Percentiles rank a stretch among this genome's conserved stretches.
phyloP scores from a whole-genome alignment of 2,329 filamentous ascomycete species.

The Aspergillus nomiae region DNA sequence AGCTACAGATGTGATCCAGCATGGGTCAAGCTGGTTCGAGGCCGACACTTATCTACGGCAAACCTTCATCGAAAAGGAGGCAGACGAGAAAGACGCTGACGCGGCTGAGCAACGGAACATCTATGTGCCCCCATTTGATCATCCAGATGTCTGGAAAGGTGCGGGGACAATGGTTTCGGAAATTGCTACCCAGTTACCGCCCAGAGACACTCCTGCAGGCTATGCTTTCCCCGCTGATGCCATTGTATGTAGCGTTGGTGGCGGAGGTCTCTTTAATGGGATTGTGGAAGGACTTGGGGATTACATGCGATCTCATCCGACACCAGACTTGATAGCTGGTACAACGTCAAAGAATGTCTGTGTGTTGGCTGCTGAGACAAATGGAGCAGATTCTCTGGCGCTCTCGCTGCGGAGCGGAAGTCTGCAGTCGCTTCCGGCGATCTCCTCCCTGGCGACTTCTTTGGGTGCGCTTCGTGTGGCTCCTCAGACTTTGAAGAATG shows the following conservation, averaged over 20 bases:
- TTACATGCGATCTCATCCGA: slow-evolving; percentile 24
- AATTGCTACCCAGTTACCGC: slow-evolving; percentile 37
- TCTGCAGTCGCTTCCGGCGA: slow-evolving; percentile 63
- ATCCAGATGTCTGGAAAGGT: slow-evolving; percentile 41
- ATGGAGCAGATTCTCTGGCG: slow-evolving; percentile 68
- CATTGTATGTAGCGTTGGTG: slow-evolving; percentile 76
- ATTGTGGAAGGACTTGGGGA: slow-evolving; percentile 64
- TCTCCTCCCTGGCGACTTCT: slow-evolving; percentile 72
- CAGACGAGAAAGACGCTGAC: background rate
- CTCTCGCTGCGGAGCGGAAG: slow-evolving; percentile 56
- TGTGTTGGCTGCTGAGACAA: slow-evolving; percentile 73
- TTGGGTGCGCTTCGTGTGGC: slow-evolving; percentile 70
- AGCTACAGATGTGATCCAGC: slow-evolving; percentile 63
- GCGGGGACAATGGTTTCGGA: slow-evolving; percentile 38
- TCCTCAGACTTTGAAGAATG: slow-evolving; percentile 64
- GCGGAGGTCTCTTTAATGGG: slow-evolving; percentile 75
- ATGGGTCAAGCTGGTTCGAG: slow-evolving; percentile 67
- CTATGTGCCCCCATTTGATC: slow-evolving; percentile 42
- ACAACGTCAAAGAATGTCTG: slow-evolving; percentile 21
- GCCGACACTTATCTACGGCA: slow-evolving; percentile 67
- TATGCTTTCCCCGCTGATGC: slow-evolving; percentile 57
- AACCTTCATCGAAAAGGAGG: slow-evolving; percentile 38
- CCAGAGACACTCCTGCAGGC: slow-evolving; percentile 8
- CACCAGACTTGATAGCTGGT: background rate
- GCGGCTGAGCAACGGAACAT: slow-evolving; percentile 25